Percentiles rank a stretch among this genome's conserved stretches.
These are phyloP conservation scores for Leishmania guyanensis DNA, from an alignment of 208 protist species.

Conservation along the genomic window DNA sequence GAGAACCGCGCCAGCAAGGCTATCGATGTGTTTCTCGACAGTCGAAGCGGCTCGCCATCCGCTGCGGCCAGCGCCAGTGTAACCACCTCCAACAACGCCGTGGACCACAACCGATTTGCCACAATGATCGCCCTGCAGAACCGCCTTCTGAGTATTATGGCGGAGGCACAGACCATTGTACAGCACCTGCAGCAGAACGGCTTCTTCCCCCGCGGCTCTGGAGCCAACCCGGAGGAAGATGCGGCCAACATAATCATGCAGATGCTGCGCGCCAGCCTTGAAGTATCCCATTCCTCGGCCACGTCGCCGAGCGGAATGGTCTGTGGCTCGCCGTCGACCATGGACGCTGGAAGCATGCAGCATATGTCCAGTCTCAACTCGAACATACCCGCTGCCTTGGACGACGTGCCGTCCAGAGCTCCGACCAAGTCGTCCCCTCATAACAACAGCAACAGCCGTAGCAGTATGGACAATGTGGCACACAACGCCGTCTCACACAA, in stretches of 20 bases:
- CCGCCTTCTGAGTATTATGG: slow-evolving; percentile 42
- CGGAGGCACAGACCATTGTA: slow-evolving; percentile 45
- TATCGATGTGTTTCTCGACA: slow-evolving; percentile 32
- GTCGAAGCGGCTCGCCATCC: slow-evolving; percentile 21
- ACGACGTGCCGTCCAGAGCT: background rate
- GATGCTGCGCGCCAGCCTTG: slow-evolving; percentile 26
- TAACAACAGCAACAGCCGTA: background rate
- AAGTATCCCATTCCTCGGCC: slow-evolving; percentile 11
- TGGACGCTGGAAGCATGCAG: background rate
- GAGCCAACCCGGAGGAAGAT: slow-evolving; percentile 29
- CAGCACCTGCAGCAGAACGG: slow-evolving; percentile 48
- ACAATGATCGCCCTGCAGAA: slow-evolving; percentile 47
- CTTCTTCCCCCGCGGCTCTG: slow-evolving; percentile 37
- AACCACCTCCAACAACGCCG: background rate
- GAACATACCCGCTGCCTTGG: background rate
- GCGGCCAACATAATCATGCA: slow-evolving; percentile 38
- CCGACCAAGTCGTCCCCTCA: slow-evolving; percentile 1
- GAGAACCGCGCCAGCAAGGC: slow-evolving; percentile 32
- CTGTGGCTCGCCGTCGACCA: background rate
- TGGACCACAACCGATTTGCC: slow-evolving; percentile 31
- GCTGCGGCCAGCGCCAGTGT: background rate
- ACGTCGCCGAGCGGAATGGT: slow-evolving; percentile 7
- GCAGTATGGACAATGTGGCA: slow-evolving; percentile 1
- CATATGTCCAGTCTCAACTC: slow-evolving; percentile 5
- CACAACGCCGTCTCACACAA: slow-evolving; percentile 27